Evolutionary conservation across 495 filamentous ascomycete species (phyloP).

Genomic region (Aspergillus kassunensis): DNA sequence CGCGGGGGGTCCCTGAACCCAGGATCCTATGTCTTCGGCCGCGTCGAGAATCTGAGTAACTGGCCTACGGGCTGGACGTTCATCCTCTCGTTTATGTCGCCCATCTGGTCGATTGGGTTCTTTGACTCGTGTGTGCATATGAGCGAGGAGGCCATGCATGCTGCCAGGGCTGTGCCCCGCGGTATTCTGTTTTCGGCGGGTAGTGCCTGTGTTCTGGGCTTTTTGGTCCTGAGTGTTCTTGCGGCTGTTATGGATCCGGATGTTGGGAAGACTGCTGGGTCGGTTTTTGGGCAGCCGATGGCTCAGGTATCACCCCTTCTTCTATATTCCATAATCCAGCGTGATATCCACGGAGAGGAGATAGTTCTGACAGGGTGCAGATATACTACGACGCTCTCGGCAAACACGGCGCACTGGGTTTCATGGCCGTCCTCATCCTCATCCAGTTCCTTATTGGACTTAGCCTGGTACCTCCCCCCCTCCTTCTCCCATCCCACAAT

Average conservation of each 20-base stretch:
- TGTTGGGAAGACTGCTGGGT: constrained; percentile 29
- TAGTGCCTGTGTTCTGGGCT: constrained; percentile 44
- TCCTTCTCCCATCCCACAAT: too few species aligned
- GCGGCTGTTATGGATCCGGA: constrained; percentile 37
- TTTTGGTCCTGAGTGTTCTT: constrained; percentile 51
- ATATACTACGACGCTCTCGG: constrained; percentile 46
- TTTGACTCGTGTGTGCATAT: constrained; percentile 53
- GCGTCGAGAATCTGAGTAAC: constrained; percentile 49
- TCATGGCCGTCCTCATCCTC: constrained; percentile 39
- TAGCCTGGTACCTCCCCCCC: constrained; percentile 39
- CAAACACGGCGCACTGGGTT: constrained; percentile 42
- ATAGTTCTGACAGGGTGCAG: constrained; percentile 7
- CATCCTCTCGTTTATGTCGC: constrained; percentile 56
- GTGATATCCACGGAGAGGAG: too few species aligned
- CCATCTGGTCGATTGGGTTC: constrained; percentile 61
- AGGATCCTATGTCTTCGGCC: constrained; percentile 35
- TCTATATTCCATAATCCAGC: background rate
- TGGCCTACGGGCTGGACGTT: constrained; percentile 59
- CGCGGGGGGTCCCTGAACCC: constrained; percentile 33
- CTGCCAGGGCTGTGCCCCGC: constrained; percentile 55
- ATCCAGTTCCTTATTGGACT: constrained; percentile 48
- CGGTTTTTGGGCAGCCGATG: constrained; percentile 44
- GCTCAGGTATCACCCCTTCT: constrained; percentile 29
- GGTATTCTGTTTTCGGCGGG: constrained; percentile 48
- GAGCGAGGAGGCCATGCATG: constrained; percentile 58